Evolutionary conservation across 2,329 filamentous ascomycete genomes (phyloP).

Genomic region (Fusarium anthophilum): DNA sequence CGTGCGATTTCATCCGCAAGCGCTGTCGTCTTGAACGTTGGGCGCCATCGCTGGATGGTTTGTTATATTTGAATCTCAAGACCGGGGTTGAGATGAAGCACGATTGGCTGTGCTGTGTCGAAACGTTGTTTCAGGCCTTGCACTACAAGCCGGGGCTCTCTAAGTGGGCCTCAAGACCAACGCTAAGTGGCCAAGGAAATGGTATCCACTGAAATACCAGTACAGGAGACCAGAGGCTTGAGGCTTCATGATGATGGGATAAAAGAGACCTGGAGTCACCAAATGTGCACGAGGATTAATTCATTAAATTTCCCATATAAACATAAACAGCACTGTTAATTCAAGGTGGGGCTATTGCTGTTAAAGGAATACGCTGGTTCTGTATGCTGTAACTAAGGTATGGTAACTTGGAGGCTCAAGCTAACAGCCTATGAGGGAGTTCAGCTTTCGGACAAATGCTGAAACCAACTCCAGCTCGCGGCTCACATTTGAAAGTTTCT

Average conservation of each 20-base stretch:
- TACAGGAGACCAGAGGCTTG: neutral
- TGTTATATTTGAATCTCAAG: conserved; percentile 31
- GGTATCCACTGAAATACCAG: neutral
- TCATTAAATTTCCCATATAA: neutral
- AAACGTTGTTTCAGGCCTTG: conserved; percentile 40
- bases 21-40: conserved; percentile 22
- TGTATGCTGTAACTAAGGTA: too few species aligned
- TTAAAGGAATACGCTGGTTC: too few species aligned
- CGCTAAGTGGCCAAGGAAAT: conserved; percentile 8
- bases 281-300: neutral
- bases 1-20: conserved; percentile 32
- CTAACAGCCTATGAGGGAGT: neutral
- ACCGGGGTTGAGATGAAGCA: conserved; percentile 32
- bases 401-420: neutral
- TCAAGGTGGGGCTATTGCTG: neutral
- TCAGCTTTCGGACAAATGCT: neutral
- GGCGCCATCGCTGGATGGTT: conserved; percentile 22
- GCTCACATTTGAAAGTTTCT: neutral
- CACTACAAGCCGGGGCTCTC: neutral
- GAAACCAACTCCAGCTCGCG: neutral
- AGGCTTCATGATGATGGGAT: neutral
- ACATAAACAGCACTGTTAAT: rapidly evolving
- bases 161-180: neutral
- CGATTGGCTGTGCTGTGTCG: conserved; percentile 37
- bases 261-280: neutral